Conservation (phyloP, 2,329 filamentous ascomycete species). For the Mariannaea elegans region DNA sequence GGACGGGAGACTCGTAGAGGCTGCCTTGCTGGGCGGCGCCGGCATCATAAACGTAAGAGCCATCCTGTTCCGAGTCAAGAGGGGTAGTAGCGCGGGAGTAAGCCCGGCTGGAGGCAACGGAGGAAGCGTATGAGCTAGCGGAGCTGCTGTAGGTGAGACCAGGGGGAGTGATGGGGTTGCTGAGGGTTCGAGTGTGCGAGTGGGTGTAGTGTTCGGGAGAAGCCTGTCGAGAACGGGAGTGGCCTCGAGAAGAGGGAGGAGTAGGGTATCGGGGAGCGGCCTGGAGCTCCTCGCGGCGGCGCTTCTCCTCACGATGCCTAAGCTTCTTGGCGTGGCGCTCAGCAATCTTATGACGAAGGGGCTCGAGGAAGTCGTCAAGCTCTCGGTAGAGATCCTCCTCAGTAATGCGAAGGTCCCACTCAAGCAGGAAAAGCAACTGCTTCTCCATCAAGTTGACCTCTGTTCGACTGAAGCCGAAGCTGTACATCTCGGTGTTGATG, state of each 20-base stretch:
- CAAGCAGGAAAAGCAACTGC: constrained; percentile 91
- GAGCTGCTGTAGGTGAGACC: constrained; percentile 60
- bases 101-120: constrained; percentile 57
- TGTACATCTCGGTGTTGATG: constrained; percentile 70
- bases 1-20: constrained; percentile 60
- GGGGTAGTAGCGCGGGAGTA: constrained; percentile 63
- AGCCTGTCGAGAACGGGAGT: constrained; percentile 52
- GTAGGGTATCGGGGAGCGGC: constrained; percentile 53
- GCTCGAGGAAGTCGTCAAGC: constrained; percentile 87
- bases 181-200: constrained; percentile 46
- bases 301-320: constrained; percentile 58
- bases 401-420: constrained; percentile 91
- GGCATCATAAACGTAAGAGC: constrained; percentile 50
- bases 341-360: constrained; percentile 73
- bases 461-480: constrained; percentile 90
- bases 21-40: constrained; percentile 45
- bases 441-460: constrained; percentile 99
- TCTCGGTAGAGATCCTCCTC: constrained; percentile 87
- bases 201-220: constrained; percentile 52
- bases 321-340: constrained; percentile 61
- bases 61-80: constrained; percentile 54
- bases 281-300: constrained; percentile 49
- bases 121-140: constrained; percentile 59
- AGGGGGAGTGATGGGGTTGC: constrained; percentile 51
- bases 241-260: constrained; percentile 56